Conservation (phyloP, 768 basidiomycete species). For the Chalciporus sphaerocephalus region DNA sequence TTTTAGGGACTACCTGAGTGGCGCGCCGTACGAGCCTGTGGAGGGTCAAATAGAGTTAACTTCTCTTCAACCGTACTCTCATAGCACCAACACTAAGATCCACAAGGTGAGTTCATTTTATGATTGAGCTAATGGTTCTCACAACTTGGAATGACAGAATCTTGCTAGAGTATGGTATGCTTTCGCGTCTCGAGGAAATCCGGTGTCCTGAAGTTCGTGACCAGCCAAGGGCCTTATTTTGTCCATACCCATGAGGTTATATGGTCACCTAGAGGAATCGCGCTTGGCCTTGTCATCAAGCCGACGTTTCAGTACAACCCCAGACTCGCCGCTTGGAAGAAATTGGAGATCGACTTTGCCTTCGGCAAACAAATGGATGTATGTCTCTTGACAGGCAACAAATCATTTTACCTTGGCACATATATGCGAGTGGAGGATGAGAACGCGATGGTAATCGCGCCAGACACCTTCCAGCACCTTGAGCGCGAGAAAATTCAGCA, state of each 20-base stretch:
- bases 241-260: constrained; percentile 16
- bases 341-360: constrained; percentile 6
- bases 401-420: constrained; percentile 22
- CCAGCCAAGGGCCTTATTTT: constrained; percentile 12
- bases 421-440: constrained; percentile 21
- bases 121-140: neutral
- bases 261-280: constrained; percentile 22
- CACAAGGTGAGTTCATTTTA: constrained; percentile 14
- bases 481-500: constrained; percentile 14
- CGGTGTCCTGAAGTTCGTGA: neutral
- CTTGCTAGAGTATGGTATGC: constrained; percentile 8
- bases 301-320: constrained; percentile 28
- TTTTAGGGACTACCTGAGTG: constrained; percentile 4
- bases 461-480: constrained; percentile 10
- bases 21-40: constrained; percentile 8
- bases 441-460: constrained; percentile 11
- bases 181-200: neutral
- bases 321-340: constrained; percentile 19
- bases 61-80: constrained; percentile 3
- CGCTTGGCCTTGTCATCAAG: constrained; percentile 23
- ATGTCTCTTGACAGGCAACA: constrained; percentile 8
- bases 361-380: constrained; percentile 18
- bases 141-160: constrained; percentile 4
- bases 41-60: constrained; percentile 11
- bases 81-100: neutral